These are phyloP conservation scores for Neospermospora avenae DNA, from an alignment of 2,329 filamentous ascomycete species.

Conservation along the genomic window DNA sequence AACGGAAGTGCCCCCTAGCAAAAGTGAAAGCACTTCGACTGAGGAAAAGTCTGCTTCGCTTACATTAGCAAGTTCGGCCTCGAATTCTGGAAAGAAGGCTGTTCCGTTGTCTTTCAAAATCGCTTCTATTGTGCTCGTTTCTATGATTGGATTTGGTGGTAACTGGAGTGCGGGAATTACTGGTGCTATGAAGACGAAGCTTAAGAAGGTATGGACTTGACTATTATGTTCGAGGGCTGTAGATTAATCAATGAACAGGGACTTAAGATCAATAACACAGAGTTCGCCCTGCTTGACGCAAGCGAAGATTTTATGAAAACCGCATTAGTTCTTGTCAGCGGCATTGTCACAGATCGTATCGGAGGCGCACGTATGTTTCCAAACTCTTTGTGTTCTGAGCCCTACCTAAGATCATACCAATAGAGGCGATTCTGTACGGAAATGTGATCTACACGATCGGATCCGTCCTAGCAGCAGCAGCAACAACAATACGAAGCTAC, in stretches of 20 bases:
- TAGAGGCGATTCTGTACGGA: slow-evolving; percentile 53
- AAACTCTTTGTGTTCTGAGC: neutral
- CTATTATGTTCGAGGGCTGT: too few species aligned
- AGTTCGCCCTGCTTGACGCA: slow-evolving; percentile 56
- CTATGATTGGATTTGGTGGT: slow-evolving; percentile 55
- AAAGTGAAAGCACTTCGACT: neutral
- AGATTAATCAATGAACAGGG: slow-evolving; percentile 34
- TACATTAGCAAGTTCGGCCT: neutral
- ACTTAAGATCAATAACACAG: slow-evolving; percentile 56
- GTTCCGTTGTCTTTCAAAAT: slow-evolving; percentile 35
- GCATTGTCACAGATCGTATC: slow-evolving; percentile 54
- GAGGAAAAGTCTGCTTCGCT: neutral
- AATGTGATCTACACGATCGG: slow-evolving; percentile 57
- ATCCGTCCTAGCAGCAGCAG: slow-evolving; percentile 56
- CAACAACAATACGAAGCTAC: slow-evolving; percentile 53
- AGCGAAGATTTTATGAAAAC: slow-evolving; percentile 62
- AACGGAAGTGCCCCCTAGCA: neutral
- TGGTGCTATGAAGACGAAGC: slow-evolving; percentile 56
- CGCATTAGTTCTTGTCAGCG: slow-evolving; percentile 50
- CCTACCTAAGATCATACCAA: neutral
- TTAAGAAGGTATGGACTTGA: slow-evolving; percentile 51
- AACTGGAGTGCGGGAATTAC: slow-evolving; percentile 60
- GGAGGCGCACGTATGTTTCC: slow-evolving; percentile 49
- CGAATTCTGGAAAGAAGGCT: neutral
- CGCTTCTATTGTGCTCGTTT: slow-evolving; percentile 48